Evolutionary conservation across 148 eudicot species (phyloP).

Genomic region (Suaeda aralocaspica): DNA sequence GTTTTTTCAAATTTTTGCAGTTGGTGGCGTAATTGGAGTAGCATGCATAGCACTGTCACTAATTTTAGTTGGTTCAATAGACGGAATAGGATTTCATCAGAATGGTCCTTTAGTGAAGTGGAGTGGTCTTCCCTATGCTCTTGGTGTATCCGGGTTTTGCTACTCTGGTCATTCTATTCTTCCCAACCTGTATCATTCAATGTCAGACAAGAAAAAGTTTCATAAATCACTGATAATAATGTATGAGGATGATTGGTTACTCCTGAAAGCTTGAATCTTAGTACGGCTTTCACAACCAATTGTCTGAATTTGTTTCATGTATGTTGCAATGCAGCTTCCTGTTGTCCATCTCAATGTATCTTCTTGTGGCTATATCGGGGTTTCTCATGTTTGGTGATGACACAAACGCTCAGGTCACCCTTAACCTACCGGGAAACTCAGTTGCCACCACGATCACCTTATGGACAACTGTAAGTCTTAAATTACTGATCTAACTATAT

Average conservation of each 20-base stretch:
- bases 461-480: slow-evolving; percentile 62
- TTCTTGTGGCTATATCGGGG: slow-evolving; percentile 61
- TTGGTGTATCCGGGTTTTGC: slow-evolving; percentile 82
- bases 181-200: slow-evolving; percentile 86
- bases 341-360: slow-evolving; percentile 56
- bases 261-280: not conserved
- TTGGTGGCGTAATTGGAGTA: slow-evolving; percentile 66
- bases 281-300: not conserved
- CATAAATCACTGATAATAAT: slow-evolving; percentile 49
- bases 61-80: slow-evolving; percentile 43
- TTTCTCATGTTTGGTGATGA: slow-evolving; percentile 83
- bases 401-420: slow-evolving; percentile 69
- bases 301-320: not conserved
- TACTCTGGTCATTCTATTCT: slow-evolving; percentile 78
- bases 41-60: slow-evolving; percentile 51
- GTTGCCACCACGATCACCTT: slow-evolving; percentile 58
- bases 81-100: slow-evolving; percentile 61
- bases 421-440: slow-evolving; percentile 62
- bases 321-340: slow-evolving; percentile 48
- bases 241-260: slow-evolving; percentile 26
- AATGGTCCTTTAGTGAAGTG: slow-evolving; percentile 55
- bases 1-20: slow-evolving; percentile 33
- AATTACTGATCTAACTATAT: not conserved
- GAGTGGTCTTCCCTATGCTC: slow-evolving; percentile 74
- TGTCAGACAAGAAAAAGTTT: slow-evolving; percentile 82